Evolutionary conservation across 108 stramenopile genomes (phyloP).

Genomic region (Fistulifera solaris): DNA sequence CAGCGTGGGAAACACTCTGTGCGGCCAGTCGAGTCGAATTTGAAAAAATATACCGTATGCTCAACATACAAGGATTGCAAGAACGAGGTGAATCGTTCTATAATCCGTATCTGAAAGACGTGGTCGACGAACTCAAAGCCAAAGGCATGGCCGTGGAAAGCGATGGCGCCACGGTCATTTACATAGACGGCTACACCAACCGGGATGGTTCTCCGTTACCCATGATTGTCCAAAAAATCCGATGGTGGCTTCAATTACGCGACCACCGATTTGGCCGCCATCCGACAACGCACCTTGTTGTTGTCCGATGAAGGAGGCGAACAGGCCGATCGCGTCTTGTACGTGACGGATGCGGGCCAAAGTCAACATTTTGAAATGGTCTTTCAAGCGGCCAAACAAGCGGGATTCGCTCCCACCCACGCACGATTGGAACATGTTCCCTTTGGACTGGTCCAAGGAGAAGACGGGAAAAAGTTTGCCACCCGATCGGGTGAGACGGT

Average conservation of each 20-base stretch:
- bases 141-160: conserved; percentile 72
- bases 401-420: conserved; percentile 56
- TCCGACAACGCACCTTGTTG: conserved; percentile 76
- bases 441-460: conserved; percentile 98
- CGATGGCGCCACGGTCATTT: conserved; percentile 83
- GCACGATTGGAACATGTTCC: conserved; percentile 90
- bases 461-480: conserved; percentile 97
- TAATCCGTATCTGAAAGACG: conserved; percentile 80
- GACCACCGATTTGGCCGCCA: conserved; percentile 95
- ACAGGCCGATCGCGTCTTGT: conserved; percentile 76
- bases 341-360: conserved; percentile 97
- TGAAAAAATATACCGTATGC: conserved; percentile 77
- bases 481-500: conserved; percentile 97
- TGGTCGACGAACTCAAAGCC: conserved; percentile 74
- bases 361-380: conserved; percentile 91
- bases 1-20: conserved; percentile 89
- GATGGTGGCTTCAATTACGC: conserved; percentile 99
- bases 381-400: conserved; percentile 82
- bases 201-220: conserved; percentile 80
- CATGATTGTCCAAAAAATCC: conserved; percentile 88
- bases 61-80: conserved; percentile 61
- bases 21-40: conserved; percentile 72
- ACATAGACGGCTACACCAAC: conserved; percentile 75
- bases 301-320: conserved; percentile 53
- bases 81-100: conserved; percentile 96